These are phyloP conservation scores for Mucor sp. DNA, from an alignment of 371 early-diverging fungal genomes.

Conservation along the genomic window DNA sequence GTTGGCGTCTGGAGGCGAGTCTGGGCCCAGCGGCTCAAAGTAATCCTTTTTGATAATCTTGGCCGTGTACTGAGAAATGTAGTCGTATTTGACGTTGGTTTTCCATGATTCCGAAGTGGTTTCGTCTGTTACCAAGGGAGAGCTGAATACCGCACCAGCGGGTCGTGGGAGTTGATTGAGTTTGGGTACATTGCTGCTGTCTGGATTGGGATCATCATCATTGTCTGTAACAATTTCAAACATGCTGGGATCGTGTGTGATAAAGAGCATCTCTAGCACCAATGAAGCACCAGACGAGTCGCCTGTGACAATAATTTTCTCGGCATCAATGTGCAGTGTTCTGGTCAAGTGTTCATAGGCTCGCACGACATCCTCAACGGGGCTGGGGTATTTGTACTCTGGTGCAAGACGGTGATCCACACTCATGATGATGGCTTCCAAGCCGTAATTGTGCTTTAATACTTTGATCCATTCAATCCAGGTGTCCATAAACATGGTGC, in stretches of 20 bases:
- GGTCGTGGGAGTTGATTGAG: conserved; percentile 40
- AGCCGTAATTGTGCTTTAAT: conserved; percentile 33
- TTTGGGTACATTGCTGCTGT: conserved; percentile 1
- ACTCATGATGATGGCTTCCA: conserved; percentile 47
- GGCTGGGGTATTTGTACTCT: conserved; percentile 44
- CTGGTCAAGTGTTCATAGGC: conserved; percentile 42
- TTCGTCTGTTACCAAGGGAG: conserved; percentile 47
- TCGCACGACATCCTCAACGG: conserved; percentile 44
- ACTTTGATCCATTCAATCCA: conserved; percentile 43
- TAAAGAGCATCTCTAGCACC: conserved; percentile 39
- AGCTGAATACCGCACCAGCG: conserved; percentile 41
- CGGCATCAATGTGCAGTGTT: conserved; percentile 24
- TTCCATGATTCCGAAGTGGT: conserved; percentile 45
- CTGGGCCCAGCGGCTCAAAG: conserved; percentile 31
- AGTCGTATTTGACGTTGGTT: conserved; percentile 41
- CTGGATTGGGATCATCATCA: neutral
- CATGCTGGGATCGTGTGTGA: conserved; percentile 46
- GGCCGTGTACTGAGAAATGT: conserved; percentile 40
- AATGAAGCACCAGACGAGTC: conserved; percentile 43
- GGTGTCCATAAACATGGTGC: conserved; percentile 45
- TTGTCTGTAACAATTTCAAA: conserved; percentile 46
- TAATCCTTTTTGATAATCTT: conserved; percentile 47
- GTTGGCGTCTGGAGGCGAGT: conserved; percentile 26
- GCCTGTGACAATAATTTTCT: conserved; percentile 37
- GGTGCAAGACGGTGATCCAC: conserved; percentile 46